Evolutionary conservation across 2,329 filamentous ascomycete species (phyloP).

Genomic region (Magnaporthiopsis incrustans): DNA sequence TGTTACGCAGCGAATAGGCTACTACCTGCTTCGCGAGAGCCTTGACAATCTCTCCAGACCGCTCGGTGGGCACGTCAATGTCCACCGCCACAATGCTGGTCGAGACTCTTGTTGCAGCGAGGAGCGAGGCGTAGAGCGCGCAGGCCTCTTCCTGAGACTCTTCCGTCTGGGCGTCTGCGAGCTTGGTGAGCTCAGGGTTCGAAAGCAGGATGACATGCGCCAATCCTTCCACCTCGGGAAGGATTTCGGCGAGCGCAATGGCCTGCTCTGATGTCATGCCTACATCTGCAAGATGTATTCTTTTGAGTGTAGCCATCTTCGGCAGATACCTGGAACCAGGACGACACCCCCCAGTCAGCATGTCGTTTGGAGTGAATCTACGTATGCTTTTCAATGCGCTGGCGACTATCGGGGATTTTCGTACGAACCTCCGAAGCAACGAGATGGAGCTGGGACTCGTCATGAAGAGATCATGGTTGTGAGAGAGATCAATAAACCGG

Average conservation of each 20-base stretch:
- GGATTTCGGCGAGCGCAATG: slow-evolving; percentile 81
- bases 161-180: slow-evolving; percentile 70
- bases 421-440: slow-evolving; percentile 62
- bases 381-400: too few species aligned
- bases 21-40: slow-evolving; percentile 91
- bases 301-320: slow-evolving; percentile 66
- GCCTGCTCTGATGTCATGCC: slow-evolving; percentile 78
- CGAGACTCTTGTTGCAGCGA: slow-evolving; percentile 80
- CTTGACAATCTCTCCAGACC: slow-evolving; percentile 85
- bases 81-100: slow-evolving; percentile 81
- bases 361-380: not conserved
- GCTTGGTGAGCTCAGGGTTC: slow-evolving; percentile 62
- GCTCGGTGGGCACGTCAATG: slow-evolving; percentile 74
- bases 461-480: slow-evolving; percentile 76
- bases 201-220: slow-evolving; percentile 83
- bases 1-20: slow-evolving; percentile 85
- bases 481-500: slow-evolving; percentile 85
- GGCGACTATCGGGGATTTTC: not conserved
- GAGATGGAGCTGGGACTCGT: slow-evolving; percentile 64
- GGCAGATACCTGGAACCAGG: slow-evolving; percentile 56
- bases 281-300: slow-evolving; percentile 81
- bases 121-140: slow-evolving; percentile 83
- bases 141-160: slow-evolving; percentile 85
- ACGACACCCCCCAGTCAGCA: slow-evolving; percentile 9
- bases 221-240: slow-evolving; percentile 73